phyloP scores from a whole-genome alignment of 257 asterid species.

The Primulina huaijiensis region DNA sequence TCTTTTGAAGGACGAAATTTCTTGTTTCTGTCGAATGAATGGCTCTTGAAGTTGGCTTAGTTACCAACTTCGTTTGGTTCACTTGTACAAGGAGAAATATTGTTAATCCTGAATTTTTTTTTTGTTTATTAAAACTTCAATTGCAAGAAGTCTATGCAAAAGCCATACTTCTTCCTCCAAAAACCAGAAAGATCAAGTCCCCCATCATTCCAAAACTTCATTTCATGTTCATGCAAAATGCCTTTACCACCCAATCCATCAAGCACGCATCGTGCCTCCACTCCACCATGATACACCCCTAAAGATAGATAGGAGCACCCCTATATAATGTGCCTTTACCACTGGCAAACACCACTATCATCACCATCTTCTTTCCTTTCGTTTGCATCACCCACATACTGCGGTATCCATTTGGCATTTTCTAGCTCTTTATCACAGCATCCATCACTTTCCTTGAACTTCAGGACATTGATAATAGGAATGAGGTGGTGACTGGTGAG shows the following conservation, averaged over 20 bases:
- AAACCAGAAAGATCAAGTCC: too few species aligned
- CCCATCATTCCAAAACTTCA: background rate
- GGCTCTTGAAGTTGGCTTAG: too few species aligned
- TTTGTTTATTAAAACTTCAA: too few species aligned
- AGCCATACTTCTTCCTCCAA: background rate
- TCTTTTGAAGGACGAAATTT: too few species aligned
- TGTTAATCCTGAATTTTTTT: too few species aligned
- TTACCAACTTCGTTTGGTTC: too few species aligned
- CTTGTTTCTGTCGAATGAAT: too few species aligned
- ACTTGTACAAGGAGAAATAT: too few species aligned
- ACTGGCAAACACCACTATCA: constrained; percentile 14
- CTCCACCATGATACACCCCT: constrained; percentile 20
- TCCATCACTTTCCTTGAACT: background rate
- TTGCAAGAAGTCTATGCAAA: too few species aligned
- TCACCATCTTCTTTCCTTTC: background rate
- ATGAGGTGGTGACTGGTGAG: background rate
- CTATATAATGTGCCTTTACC: constrained; percentile 26
- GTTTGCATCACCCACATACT: background rate
- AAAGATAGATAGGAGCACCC: constrained; percentile 2
- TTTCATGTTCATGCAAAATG: constrained; percentile 37
- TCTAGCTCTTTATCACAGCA: background rate
- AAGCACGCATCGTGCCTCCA: constrained; percentile 24
- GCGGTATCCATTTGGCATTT: background rate
- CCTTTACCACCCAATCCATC: constrained; percentile 33
- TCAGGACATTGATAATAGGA: background rate